Evolutionary conservation across 768 basidiomycete genomes (phyloP).

Genomic region (Crassisporium funariophilum): DNA sequence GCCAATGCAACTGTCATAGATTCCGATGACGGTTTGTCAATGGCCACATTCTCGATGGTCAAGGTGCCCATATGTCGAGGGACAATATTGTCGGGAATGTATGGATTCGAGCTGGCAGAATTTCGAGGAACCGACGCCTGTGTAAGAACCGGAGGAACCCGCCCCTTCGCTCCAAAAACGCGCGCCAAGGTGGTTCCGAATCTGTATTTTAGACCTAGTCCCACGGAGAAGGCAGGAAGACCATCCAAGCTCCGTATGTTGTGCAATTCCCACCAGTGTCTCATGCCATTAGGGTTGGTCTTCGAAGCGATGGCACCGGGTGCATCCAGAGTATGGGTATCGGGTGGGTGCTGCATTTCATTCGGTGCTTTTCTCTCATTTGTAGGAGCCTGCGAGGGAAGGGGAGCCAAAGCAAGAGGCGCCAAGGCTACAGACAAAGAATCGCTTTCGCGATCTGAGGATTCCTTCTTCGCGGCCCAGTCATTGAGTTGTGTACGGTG

Average conservation of each 20-base stretch:
- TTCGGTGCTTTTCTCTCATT: not conserved
- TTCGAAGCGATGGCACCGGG: not conserved
- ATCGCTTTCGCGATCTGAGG: slow-evolving; percentile 32
- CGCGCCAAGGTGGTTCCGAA: slow-evolving; percentile 9
- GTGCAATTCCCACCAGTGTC: slow-evolving; percentile 52
- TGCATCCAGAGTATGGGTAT: not conserved
- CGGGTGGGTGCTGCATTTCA: slow-evolving; percentile 2
- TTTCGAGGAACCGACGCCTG: too few species aligned
- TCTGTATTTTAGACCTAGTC: slow-evolving; percentile 18
- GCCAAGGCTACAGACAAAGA: slow-evolving; percentile 5
- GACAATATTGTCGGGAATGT: too few species aligned
- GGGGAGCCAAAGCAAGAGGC: slow-evolving; percentile 12
- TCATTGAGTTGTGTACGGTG: slow-evolving; percentile 57
- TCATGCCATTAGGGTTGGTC: slow-evolving; percentile 46
- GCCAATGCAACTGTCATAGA: too few species aligned
- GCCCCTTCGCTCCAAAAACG: too few species aligned
- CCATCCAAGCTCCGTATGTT: slow-evolving; percentile 60
- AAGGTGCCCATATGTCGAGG: too few species aligned
- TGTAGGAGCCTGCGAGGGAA: slow-evolving; percentile 4
- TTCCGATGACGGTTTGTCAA: too few species aligned
- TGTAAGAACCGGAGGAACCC: too few species aligned
- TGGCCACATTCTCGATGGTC: too few species aligned
- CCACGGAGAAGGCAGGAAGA: slow-evolving; percentile 45
- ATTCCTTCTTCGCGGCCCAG: slow-evolving; percentile 47
- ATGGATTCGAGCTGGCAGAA: too few species aligned